These are phyloP conservation scores for Gossypium ekmanianum DNA, from an alignment of 345 rosid genomes.

Conservation along the genomic window DNA sequence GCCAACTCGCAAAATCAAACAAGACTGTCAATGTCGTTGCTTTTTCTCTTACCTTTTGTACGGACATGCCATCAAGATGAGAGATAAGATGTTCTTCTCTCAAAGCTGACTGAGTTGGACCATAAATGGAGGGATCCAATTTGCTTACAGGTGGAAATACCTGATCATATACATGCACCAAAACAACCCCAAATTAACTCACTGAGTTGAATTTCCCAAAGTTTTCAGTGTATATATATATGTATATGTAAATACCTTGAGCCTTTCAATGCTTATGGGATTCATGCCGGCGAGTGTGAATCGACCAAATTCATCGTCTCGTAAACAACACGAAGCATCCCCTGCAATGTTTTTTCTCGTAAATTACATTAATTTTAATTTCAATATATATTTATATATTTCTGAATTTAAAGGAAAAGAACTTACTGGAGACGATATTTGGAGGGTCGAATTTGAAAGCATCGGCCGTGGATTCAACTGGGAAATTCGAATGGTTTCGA, in stretches of 20 bases:
- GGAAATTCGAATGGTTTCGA: neutral
- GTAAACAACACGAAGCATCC: constrained; percentile 13
- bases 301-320: constrained; percentile 23
- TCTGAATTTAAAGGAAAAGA: no score
- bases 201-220: no score
- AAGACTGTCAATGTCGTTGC: neutral
- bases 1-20: neutral
- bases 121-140: constrained; percentile 55
- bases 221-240: no score
- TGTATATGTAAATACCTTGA: neutral
- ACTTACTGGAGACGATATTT: constrained; percentile 4
- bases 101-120: constrained; percentile 50
- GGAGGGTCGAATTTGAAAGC: constrained; percentile 15
- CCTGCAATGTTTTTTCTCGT: neutral
- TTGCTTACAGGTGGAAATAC: constrained; percentile 63
- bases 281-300: constrained; percentile 17
- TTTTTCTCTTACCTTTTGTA: constrained; percentile 40
- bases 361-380: neutral
- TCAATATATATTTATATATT: neutral
- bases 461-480: neutral
- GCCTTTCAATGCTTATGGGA: constrained; percentile 20
- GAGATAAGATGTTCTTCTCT: constrained; percentile 54
- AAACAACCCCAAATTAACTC: no score
- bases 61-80: constrained; percentile 54
- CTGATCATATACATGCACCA: neutral